Conservation (phyloP, 2,329 filamentous ascomycete species). For the Colletotrichum cuscutae region DNA sequence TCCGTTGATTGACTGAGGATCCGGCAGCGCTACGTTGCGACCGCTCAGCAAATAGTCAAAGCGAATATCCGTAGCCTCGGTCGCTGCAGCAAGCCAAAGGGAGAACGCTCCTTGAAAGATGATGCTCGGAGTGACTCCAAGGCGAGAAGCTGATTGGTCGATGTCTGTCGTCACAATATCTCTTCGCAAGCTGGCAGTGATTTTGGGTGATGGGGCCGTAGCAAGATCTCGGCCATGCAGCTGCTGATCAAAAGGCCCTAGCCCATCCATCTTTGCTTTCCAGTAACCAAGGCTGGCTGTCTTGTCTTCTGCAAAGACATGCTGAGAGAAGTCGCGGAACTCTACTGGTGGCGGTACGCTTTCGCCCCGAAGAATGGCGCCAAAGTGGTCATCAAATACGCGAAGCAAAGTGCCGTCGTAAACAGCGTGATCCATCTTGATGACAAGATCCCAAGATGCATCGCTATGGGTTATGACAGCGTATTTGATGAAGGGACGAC, state of each 20-base stretch:
- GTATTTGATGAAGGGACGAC: slow-evolving; percentile 48
- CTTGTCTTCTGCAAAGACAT: slow-evolving; percentile 36
- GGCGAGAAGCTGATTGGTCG: slow-evolving; percentile 36
- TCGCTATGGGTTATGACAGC: slow-evolving; percentile 40
- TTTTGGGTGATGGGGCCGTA: slow-evolving; percentile 15
- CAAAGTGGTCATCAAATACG: slow-evolving; percentile 48
- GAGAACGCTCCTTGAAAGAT: slow-evolving; percentile 49
- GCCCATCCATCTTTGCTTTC: slow-evolving; percentile 29
- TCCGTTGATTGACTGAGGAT: slow-evolving; percentile 50
- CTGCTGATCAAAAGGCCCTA: neutral
- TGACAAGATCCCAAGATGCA: slow-evolving; percentile 41
- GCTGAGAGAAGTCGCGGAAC: slow-evolving; percentile 42
- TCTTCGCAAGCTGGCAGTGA: neutral
- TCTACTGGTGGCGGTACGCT: slow-evolving; percentile 27
- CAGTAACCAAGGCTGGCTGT: slow-evolving; percentile 37
- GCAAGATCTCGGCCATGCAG: neutral
- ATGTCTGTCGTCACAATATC: slow-evolving; percentile 20
- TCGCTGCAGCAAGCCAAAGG: slow-evolving; percentile 41
- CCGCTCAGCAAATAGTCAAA: slow-evolving; percentile 50
- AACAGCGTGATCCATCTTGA: slow-evolving; percentile 46
- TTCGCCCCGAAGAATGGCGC: slow-evolving; percentile 37
- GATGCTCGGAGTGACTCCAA: slow-evolving; percentile 44
- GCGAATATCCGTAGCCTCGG: slow-evolving; percentile 37
- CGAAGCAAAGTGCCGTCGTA: slow-evolving; percentile 50
- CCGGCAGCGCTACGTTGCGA: slow-evolving; percentile 47